These are phyloP conservation scores for Aspergillus pseudonomiae DNA, from an alignment of 2,329 filamentous ascomycete species.

Conservation along the genomic window DNA sequence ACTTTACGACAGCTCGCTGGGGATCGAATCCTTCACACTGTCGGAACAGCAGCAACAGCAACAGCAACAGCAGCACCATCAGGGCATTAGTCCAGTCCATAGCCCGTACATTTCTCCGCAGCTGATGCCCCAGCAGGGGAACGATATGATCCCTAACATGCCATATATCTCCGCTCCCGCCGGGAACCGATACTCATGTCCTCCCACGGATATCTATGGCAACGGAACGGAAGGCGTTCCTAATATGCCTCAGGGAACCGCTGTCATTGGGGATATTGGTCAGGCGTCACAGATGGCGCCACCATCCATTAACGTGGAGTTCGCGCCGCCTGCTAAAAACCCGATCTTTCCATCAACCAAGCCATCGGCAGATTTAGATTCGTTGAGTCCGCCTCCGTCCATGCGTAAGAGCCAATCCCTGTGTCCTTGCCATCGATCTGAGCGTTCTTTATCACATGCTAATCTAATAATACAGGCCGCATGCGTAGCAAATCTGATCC, in stretches of 20 bases:
- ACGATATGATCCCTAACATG: slow-evolving; percentile 56
- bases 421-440: neutral
- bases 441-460: slow-evolving; percentile 1
- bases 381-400: slow-evolving; percentile 79
- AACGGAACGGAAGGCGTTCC: slow-evolving; percentile 51
- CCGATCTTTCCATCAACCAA: slow-evolving; percentile 69
- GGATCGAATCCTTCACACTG: slow-evolving; percentile 78
- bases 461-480: slow-evolving; percentile 46
- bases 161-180: slow-evolving; percentile 50
- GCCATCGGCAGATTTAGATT: slow-evolving; percentile 69
- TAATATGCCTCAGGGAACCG: slow-evolving; percentile 47
- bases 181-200: slow-evolving; percentile 52
- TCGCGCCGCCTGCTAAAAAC: slow-evolving; percentile 73
- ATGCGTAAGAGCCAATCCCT: slow-evolving; percentile 47
- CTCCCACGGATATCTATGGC: slow-evolving; percentile 56
- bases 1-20: slow-evolving; percentile 76
- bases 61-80: slow-evolving; percentile 46
- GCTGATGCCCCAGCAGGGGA: slow-evolving; percentile 71
- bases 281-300: slow-evolving; percentile 78
- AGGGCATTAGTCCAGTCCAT: slow-evolving; percentile 63
- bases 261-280: slow-evolving; percentile 62
- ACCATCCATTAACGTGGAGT: slow-evolving; percentile 94
- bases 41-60: slow-evolving; percentile 61
- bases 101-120: slow-evolving; percentile 73
- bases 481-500: slow-evolving; percentile 66